Conservation (phyloP, 805 yeast species). For the Lachancea kluyveri region DNA sequence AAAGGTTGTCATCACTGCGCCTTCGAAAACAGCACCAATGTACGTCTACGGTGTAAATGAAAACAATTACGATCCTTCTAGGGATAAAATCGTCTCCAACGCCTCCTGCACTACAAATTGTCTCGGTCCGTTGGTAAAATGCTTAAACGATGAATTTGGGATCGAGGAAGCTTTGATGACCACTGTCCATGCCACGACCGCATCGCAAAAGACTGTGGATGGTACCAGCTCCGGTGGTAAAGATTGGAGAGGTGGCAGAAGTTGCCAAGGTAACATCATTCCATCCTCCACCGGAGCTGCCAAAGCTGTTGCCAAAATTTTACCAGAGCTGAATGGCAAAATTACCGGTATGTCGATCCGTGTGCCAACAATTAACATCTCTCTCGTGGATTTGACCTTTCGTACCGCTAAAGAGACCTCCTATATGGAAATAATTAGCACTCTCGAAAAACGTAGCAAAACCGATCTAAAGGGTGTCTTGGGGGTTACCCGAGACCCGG, state of each 20-base stretch:
- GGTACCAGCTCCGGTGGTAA: constrained; percentile 80
- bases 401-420: constrained; percentile 71
- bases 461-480: constrained; percentile 73
- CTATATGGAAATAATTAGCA: constrained; percentile 76
- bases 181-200: constrained; percentile 93
- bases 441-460: constrained; percentile 70
- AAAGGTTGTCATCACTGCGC: constrained; percentile 93
- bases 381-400: constrained; percentile 89
- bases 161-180: constrained; percentile 93
- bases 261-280: constrained; percentile 91
- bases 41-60: constrained; percentile 89
- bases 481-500: constrained; percentile 90
- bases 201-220: constrained; percentile 93
- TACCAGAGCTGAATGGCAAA: constrained; percentile 86
- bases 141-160: constrained; percentile 77
- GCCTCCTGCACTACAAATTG: constrained; percentile 97
- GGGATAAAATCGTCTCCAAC: constrained; percentile 73
- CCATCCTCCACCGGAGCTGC: constrained; percentile 98
- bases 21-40: constrained; percentile 93
- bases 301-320: constrained; percentile 94
- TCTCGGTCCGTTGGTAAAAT: constrained; percentile 91
- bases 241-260: constrained; percentile 99
- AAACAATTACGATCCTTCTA: constrained; percentile 61
- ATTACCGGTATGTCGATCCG: constrained; percentile 92
- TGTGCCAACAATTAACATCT: constrained; percentile 90